Conservation (phyloP, 192 early-diverging fungal genomes). For the Backusella tuberculispora region DNA sequence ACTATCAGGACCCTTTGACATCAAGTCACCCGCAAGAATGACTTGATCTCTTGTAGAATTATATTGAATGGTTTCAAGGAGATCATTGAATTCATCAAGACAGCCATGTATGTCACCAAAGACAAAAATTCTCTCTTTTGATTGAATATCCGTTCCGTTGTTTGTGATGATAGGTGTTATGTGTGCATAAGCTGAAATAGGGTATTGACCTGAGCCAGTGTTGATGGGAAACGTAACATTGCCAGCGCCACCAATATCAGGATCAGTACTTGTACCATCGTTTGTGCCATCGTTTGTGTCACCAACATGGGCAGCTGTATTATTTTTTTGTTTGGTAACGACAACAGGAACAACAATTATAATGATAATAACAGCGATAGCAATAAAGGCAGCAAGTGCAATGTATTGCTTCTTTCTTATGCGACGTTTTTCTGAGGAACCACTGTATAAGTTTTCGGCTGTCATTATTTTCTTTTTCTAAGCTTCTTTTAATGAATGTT, state of each 20-base stretch:
- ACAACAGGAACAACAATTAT: constrained; percentile 28
- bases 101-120: constrained; percentile 77
- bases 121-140: constrained; percentile 54
- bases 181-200: constrained; percentile 37
- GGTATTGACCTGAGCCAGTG: not conserved
- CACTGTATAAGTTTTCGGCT: not conserved
- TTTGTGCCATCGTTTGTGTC: no score
- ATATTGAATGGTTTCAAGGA: constrained; percentile 53
- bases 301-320: not conserved
- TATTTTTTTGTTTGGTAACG: constrained; percentile 24
- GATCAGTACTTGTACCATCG: not conserved
- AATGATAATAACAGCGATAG: constrained; percentile 3
- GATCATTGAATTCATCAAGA: constrained; percentile 53
- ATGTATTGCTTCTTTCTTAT: not conserved
- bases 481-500: no score
- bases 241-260: no score
- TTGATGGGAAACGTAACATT: not conserved
- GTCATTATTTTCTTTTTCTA: not conserved
- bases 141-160: not conserved
- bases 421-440: not conserved
- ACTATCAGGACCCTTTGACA: constrained; percentile 66
- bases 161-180: constrained; percentile 17
- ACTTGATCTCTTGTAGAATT: constrained; percentile 50
- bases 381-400: not conserved
- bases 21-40: constrained; percentile 70